Base-by-base conservation (phyloP, 345 rosid genomes). In the Salix viminalis region DNA sequence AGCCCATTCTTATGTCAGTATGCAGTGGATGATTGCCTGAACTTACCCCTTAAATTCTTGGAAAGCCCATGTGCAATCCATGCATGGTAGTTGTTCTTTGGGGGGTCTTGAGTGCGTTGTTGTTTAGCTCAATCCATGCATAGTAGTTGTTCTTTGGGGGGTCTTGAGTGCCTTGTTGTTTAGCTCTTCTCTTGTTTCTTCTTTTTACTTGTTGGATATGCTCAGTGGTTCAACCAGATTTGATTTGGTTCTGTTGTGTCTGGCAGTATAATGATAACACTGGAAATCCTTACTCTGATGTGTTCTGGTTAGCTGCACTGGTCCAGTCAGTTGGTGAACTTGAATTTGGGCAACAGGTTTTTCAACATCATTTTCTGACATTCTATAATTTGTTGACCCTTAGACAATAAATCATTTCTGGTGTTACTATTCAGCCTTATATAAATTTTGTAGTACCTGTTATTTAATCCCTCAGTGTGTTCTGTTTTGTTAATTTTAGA, bases 241-340 rank as follows among this genome's bases (percentile, higher is more conserved):
- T 21, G 36, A n/a, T 62, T n/a, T 74, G 32, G 19, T 46, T 67
- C 62, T 39, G 11, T 39, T 34, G 62, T 81, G 15, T 85, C 75
- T 44, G 41, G 78, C 91, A 96, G 98, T 93, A 93, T 81, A 96
- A 96, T 82, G 99, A 96, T 83, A 96, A 93, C 81, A 89, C 86
- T 65, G 99, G 96, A 75, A 96, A 96, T 86, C 90, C 87, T 5
- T 93, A 90, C 86, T 96, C 99, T 11, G 98, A 96, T 76, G 98
- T 91, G 37, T 93, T 91, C 85, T 93, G 99, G 99, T 96, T 93
- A 75, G 91, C 99, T 84, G 90, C 90, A 67, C 87, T 96, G 70
- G 92, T 96, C 65, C 94, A 91, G 86, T 90, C 99, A 67, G 89
- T 89, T 77, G 98, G 98, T 79, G 91, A 91, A 81, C 94, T 96